Conservation (phyloP, 495 filamentous ascomycete species). For the Xylaria castorea region DNA sequence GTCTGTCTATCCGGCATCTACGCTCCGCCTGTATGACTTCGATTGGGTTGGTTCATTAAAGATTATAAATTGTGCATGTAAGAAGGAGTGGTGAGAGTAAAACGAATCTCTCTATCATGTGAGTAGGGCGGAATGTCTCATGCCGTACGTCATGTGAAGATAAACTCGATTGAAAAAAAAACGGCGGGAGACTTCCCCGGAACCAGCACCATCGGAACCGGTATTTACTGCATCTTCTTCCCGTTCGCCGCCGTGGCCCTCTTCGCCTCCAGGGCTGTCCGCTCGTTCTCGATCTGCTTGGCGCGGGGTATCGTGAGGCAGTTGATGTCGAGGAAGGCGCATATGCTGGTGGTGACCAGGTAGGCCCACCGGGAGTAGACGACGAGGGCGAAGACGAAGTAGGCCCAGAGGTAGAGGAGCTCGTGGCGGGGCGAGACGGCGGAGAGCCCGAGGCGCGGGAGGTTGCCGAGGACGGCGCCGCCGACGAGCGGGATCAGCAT, state of each 20-base stretch:
- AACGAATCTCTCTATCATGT: background rate
- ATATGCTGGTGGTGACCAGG: slow-evolving; percentile 90
- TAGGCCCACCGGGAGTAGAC: slow-evolving; percentile 93
- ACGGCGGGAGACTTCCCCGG: background rate
- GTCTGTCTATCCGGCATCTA: slow-evolving; percentile 1
- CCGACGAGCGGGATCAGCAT: slow-evolving; percentile 84
- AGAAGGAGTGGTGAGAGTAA: background rate
- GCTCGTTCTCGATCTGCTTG: slow-evolving; percentile 56
- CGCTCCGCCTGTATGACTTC: background rate
- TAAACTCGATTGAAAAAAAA: slow-evolving; percentile 1
- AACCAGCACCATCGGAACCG: background rate
- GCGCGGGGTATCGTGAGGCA: slow-evolving; percentile 85
- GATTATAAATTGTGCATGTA: background rate
- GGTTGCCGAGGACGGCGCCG: slow-evolving; percentile 82
- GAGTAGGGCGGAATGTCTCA: background rate
- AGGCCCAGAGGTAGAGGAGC: slow-evolving; percentile 79
- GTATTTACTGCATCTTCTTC: slow-evolving; percentile 40
- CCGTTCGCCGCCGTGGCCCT: slow-evolving; percentile 36
- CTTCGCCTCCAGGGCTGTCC: slow-evolving; percentile 35
- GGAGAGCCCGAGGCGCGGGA: slow-evolving; percentile 78
- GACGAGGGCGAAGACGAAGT: slow-evolving; percentile 79
- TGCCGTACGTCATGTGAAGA: background rate
- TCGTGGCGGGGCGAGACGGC: slow-evolving; percentile 67
- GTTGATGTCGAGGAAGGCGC: slow-evolving; percentile 88
- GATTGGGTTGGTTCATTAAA: background rate